phyloP scores from a whole-genome alignment of 805 yeast genomes.

The Yarrowia sp. region DNA sequence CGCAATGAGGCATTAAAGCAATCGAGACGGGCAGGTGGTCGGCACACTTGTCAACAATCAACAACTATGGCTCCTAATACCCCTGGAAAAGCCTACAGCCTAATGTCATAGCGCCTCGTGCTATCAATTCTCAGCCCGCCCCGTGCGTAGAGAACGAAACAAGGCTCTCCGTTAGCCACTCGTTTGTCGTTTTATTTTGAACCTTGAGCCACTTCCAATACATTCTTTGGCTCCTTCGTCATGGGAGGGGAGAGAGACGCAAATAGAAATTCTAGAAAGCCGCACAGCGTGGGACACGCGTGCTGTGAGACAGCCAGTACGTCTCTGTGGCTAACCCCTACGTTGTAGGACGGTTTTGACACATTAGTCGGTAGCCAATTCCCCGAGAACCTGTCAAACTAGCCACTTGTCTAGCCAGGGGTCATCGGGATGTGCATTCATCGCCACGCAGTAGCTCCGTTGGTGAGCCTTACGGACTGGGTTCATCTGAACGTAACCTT shows the following conservation, averaged over 20 bases:
- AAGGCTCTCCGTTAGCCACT: not conserved
- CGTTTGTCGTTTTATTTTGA: not conserved
- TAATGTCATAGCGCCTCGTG: not conserved
- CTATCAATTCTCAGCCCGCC: not conserved
- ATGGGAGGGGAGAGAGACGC: not conserved
- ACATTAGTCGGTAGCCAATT: too few species aligned
- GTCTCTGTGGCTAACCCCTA: not conserved
- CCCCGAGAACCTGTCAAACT: not conserved
- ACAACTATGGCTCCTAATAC: not conserved
- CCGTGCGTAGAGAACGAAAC: not conserved
- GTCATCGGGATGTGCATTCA: constrained; percentile 18
- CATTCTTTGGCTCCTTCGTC: constrained; percentile 1
- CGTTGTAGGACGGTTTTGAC: too few species aligned
- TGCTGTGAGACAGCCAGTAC: not conserved
- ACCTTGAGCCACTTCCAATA: constrained; percentile 7
- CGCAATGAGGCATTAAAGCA: constrained; percentile 8
- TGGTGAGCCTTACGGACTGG: not conserved
- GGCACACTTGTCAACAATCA: not conserved
- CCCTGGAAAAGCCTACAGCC: not conserved
- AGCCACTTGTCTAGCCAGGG: not conserved
- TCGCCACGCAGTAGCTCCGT: not conserved
- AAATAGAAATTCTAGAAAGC: not conserved
- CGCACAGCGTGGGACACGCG: constrained; percentile 1
- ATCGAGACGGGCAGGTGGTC: not conserved
- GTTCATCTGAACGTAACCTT: not conserved